Evolutionary conservation across 1,284 basidiomycete species (phyloP), one percentile per base, ranked within the genome.

Genomic region (Vanrija sp.): DNA sequence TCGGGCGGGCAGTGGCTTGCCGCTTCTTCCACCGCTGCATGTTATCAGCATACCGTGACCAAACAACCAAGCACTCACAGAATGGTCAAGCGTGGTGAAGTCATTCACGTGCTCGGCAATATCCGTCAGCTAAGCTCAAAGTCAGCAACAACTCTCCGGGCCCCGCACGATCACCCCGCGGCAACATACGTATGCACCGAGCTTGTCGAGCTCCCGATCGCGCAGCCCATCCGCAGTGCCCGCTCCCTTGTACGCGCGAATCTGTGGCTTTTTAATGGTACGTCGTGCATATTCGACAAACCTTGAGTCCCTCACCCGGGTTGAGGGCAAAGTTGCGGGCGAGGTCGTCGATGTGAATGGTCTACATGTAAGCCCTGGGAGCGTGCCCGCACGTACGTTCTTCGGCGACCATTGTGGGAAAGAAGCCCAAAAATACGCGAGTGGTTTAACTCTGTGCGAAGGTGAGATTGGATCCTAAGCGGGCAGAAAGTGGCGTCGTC

Each of bases 271-370:
- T 38, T 19, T 34, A 26, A 23, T 23, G 29, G 28, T 8, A 10
- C 5, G n/a, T 10, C 7, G 43, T 19, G 5, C 23, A n/a, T 19
- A 42, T 5, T 1, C 21, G 12, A 53, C 64, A 38, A 49, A 73
- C 73, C 51, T 89, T 91, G 38, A 93, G 79, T 1, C 90, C 91
- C 75, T 89, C 85, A 44, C 81, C 82, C 0, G 90, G 89, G 68
- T 93, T 95, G 58, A 93, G 79, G 4, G 89, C 91, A 75, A 92
- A 92, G 69, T 91, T 91, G 34, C 89, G 83, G 50, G 86, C 83
- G 83, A 95, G 80, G 69, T 93, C 91, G 73, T 95, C 91, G 28
- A 95, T 82, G 67, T 95, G 91, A 46, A 93, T 85, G 0, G 90
- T 91, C 72, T 73, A 39, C 12, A 0, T 3, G 25, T 53, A 18